Percentiles rank a stretch among this genome's conserved stretches.
Conservation (phyloP, 305 asterid genomes). For the Striga hermonthica region DNA sequence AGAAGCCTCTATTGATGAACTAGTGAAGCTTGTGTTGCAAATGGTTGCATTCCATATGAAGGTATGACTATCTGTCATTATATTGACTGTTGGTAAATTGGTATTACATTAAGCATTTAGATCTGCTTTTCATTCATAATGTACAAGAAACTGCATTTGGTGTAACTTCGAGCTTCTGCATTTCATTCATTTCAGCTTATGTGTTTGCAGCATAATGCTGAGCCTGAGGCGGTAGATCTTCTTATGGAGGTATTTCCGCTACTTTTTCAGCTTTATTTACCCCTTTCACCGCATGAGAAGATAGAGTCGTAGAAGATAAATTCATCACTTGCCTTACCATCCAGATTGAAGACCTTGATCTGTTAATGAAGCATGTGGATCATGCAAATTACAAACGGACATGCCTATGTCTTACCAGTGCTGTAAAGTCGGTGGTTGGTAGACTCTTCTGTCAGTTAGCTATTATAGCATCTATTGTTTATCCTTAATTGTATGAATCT, state of each 20-base stretch:
- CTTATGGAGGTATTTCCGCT: conserved; percentile 78
- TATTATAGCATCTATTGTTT: conserved; percentile 9
- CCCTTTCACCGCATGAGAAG: not conserved
- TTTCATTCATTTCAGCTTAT: conserved; percentile 28
- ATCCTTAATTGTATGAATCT: conserved; percentile 1
- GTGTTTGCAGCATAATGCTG: conserved; percentile 90
- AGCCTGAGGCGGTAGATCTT: conserved; percentile 99
- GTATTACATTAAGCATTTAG: too few species aligned
- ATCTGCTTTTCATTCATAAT: not conserved
- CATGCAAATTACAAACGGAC: conserved; percentile 72
- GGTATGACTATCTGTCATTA: conserved; percentile 41
- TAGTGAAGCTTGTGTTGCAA: conserved; percentile 90
- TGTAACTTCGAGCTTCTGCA: conserved; percentile 11
- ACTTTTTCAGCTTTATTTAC: conserved; percentile 7
- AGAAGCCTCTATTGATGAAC: conserved; percentile 66
- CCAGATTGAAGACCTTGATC: conserved; percentile 96
- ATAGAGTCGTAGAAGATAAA: conserved; percentile 8
- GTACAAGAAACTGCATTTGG: not conserved
- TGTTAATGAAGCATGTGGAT: conserved; percentile 75
- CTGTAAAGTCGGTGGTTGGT: conserved; percentile 65
- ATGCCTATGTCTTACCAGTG: conserved; percentile 84
- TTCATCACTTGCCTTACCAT: conserved; percentile 17
- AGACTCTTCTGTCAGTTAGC: conserved; percentile 1
- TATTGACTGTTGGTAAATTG: not conserved
- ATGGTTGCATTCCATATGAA: conserved; percentile 95